Percentiles rank a stretch among this genome's conserved stretches.
Conservation (phyloP, 2,329 filamentous ascomycete genomes). For the Penicillium nordicum region DNA sequence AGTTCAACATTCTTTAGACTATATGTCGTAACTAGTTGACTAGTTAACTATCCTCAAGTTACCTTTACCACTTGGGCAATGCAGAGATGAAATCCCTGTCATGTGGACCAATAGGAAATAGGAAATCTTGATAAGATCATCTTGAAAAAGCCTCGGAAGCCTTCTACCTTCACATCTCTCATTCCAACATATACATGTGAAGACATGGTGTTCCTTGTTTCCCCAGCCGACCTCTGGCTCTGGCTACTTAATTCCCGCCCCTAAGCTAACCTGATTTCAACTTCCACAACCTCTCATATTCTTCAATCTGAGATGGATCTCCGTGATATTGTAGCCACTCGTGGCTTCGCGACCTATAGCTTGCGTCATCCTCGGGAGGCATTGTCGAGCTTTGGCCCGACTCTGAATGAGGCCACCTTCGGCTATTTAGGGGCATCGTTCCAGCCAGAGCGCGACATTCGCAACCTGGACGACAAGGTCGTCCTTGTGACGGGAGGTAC, state of each 20-base stretch:
- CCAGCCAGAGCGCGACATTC: constrained; percentile 45
- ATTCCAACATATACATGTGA: neutral
- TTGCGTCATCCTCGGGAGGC: constrained; percentile 32
- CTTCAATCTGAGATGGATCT: constrained; percentile 13
- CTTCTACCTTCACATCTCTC: neutral
- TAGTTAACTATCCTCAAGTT: too few relatives aligned
- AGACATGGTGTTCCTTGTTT: neutral
- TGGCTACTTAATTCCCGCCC: neutral
- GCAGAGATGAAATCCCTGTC: neutral
- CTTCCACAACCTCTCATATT: neutral
- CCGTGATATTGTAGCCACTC: constrained; percentile 12
- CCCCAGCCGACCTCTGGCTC: neutral
- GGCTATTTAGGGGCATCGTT: constrained; percentile 37
- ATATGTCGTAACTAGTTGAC: too few relatives aligned
- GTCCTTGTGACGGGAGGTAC: constrained; percentile 53
- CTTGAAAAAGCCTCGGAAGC: neutral
- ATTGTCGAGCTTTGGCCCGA: constrained; percentile 32
- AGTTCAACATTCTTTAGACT: too few relatives aligned
- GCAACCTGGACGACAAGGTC: constrained; percentile 48
- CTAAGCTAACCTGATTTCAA: neutral
- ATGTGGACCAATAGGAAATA: neutral
- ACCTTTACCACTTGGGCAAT: too few relatives aligned
- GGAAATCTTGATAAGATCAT: neutral
- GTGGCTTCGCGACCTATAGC: constrained; percentile 20
- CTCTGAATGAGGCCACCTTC: constrained; percentile 34